phyloP scores from a whole-genome alignment of 2,329 filamentous ascomycete species.

The Pseudogymnoascus sp. region DNA sequence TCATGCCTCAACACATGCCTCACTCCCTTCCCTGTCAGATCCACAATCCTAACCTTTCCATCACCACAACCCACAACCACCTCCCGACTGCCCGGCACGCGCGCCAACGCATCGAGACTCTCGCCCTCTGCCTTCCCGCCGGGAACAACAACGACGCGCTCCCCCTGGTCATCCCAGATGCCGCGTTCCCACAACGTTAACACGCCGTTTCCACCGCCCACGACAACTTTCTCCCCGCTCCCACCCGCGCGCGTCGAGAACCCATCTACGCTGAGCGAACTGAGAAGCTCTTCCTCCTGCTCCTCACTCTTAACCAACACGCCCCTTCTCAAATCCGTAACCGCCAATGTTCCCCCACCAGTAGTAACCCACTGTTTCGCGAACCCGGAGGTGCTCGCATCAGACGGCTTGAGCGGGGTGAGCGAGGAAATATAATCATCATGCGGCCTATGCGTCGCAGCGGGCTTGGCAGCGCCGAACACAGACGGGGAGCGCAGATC shows the following conservation, averaged over 20 bases:
- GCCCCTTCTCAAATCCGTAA: constrained; percentile 80
- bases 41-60: constrained; percentile 68
- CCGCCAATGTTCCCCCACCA: constrained; percentile 80
- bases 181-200: constrained; percentile 91
- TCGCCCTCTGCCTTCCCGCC: constrained; percentile 55
- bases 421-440: constrained; percentile 88
- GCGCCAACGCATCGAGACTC: constrained; percentile 68
- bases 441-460: constrained; percentile 78
- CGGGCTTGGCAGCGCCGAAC: constrained; percentile 52
- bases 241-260: constrained; percentile 52
- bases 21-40: constrained; percentile 65
- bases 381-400: constrained; percentile 76
- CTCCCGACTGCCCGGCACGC: constrained; percentile 65
- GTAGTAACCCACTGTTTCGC: constrained; percentile 94
- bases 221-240: constrained; percentile 67
- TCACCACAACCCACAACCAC: constrained; percentile 76
- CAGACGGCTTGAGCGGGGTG: constrained; percentile 69
- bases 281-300: constrained; percentile 88
- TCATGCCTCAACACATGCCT: constrained; percentile 59
- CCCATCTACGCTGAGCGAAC: constrained; percentile 68
- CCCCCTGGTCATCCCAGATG: constrained; percentile 90
- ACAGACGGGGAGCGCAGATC: constrained; percentile 60
- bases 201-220: constrained; percentile 68
- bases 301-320: constrained; percentile 86
- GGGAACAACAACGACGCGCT: constrained; percentile 69